Conservation (phyloP, 108 stramenopile genomes). For the Phaeodactylum tricornutum region DNA sequence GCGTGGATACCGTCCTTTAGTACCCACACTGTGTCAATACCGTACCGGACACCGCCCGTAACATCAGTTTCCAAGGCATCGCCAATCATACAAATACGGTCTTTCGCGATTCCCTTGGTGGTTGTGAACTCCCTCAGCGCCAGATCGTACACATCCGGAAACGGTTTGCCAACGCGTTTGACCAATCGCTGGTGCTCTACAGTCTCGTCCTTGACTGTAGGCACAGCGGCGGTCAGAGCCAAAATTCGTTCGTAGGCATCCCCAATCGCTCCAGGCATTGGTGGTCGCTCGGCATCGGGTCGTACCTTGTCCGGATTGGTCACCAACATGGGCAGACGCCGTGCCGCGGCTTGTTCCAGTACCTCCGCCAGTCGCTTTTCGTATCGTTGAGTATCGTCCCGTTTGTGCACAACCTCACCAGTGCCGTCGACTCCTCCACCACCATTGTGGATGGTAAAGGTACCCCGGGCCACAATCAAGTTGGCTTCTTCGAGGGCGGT, state of each 20-base stretch:
- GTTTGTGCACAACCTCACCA: constrained; percentile 21
- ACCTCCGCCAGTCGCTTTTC: constrained; percentile 31
- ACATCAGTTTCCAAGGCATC: constrained; percentile 85
- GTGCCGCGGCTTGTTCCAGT: constrained; percentile 42
- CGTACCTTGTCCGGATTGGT: constrained; percentile 86
- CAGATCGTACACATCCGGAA: constrained; percentile 61
- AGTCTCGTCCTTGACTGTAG: constrained; percentile 20
- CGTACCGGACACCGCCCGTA: constrained; percentile 35
- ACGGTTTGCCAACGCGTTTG: constrained; percentile 74
- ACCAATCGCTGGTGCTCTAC: constrained; percentile 24
- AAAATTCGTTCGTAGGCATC: constrained; percentile 53
- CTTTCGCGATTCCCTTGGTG: constrained; percentile 3
- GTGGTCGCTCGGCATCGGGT: constrained; percentile 56
- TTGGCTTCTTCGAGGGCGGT: constrained; percentile 78
- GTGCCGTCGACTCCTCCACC: too few relatives aligned
- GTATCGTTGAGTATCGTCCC: constrained; percentile 39
- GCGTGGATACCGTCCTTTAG: constrained; percentile 59
- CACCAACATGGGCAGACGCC: constrained; percentile 82
- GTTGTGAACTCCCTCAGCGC: constrained; percentile 20
- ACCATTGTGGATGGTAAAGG: constrained; percentile 55
- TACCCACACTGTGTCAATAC: constrained; percentile 59
- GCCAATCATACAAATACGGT: constrained; percentile 57
- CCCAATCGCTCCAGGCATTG: constrained; percentile 91
- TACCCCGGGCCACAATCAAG: constrained; percentile 80
- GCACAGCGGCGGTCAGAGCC: constrained; percentile 1